These are phyloP conservation scores for Gryganskiella cystojenkinii DNA, from an alignment of 192 early-diverging fungal species.

Conservation along the genomic window DNA sequence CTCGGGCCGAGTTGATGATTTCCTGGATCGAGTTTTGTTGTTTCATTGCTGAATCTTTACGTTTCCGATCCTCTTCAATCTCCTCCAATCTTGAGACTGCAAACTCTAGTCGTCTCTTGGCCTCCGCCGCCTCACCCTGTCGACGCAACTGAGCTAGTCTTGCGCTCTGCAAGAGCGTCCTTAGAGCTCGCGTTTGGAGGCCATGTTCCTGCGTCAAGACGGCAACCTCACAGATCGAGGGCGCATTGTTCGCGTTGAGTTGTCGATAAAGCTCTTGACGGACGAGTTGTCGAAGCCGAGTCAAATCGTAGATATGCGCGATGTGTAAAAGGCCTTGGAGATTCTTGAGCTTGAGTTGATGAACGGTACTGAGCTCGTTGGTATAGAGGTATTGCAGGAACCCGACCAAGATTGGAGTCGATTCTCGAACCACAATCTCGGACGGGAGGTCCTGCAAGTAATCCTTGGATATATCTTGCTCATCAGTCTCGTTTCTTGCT, in stretches of 20 bases:
- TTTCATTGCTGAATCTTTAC: conserved; percentile 27
- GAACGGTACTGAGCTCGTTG: conserved; percentile 35
- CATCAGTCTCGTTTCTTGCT: neutral
- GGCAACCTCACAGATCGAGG: conserved; percentile 34
- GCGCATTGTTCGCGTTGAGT: conserved; percentile 36
- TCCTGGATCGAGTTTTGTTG: conserved; percentile 1
- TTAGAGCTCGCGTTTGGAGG: conserved; percentile 34
- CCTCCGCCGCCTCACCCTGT: conserved; percentile 38
- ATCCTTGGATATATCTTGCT: neutral
- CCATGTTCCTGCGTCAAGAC: conserved; percentile 45
- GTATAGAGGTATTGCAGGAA: conserved; percentile 49
- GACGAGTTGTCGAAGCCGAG: conserved; percentile 39
- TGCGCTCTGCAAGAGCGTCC: conserved; percentile 30
- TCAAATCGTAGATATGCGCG: conserved; percentile 38
- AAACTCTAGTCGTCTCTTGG: conserved; percentile 38
- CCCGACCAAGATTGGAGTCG: conserved; percentile 39
- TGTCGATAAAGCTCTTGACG: conserved; percentile 21
- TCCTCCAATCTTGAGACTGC: conserved; percentile 40
- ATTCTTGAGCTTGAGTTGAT: conserved; percentile 37
- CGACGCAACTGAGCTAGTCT: conserved; percentile 25
- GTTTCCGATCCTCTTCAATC: conserved; percentile 34
- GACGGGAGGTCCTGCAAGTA: conserved; percentile 4
- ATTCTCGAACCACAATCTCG: conserved; percentile 24
- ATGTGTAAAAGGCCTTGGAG: conserved; percentile 32
- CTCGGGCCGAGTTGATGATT: neutral